phyloP scores from a whole-genome alignment of 306 rosid species.

The Begonia peltatifolia region DNA sequence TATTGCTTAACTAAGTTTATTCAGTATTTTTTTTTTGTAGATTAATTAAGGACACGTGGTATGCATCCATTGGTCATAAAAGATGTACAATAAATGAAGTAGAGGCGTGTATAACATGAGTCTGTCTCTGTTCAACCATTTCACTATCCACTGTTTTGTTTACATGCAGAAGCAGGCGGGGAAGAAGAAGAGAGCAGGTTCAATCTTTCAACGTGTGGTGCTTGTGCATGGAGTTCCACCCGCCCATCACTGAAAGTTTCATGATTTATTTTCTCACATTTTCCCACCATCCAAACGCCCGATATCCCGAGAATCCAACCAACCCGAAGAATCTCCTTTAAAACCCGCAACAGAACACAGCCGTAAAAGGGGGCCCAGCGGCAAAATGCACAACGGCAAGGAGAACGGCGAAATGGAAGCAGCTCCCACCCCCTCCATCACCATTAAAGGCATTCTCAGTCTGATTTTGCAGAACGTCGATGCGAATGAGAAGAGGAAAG shows the following conservation, averaged over 20 bases:
- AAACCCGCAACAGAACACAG: background rate
- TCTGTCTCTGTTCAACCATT: no score
- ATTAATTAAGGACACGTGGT: no score
- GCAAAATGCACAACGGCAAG: slow-evolving; percentile 31
- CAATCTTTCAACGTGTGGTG: slow-evolving; percentile 24
- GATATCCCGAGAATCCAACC: background rate
- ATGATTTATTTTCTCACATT: background rate
- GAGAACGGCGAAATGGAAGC: slow-evolving; percentile 27
- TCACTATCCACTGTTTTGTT: slow-evolving; percentile 8
- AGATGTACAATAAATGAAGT: no score
- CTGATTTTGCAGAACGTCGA: slow-evolving; percentile 39
- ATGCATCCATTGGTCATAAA: no score
- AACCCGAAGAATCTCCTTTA: background rate
- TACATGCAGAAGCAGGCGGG: slow-evolving; percentile 7
- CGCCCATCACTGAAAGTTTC: background rate
- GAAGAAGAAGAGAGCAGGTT: slow-evolving; percentile 2
- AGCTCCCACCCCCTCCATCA: slow-evolving; percentile 34
- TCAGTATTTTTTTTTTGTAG: no score
- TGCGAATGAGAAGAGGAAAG: slow-evolving; percentile 16
- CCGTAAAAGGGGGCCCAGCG: background rate
- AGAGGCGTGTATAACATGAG: no score
- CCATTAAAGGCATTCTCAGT: slow-evolving; percentile 76
- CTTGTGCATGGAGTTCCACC: slow-evolving; percentile 8
- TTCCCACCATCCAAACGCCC: background rate
- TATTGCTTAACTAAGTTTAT: no score